Percentiles rank a stretch among this genome's conserved stretches.
These are phyloP conservation scores for Crucibulum laeve DNA, from an alignment of 768 basidiomycete species.

Conservation along the genomic window DNA sequence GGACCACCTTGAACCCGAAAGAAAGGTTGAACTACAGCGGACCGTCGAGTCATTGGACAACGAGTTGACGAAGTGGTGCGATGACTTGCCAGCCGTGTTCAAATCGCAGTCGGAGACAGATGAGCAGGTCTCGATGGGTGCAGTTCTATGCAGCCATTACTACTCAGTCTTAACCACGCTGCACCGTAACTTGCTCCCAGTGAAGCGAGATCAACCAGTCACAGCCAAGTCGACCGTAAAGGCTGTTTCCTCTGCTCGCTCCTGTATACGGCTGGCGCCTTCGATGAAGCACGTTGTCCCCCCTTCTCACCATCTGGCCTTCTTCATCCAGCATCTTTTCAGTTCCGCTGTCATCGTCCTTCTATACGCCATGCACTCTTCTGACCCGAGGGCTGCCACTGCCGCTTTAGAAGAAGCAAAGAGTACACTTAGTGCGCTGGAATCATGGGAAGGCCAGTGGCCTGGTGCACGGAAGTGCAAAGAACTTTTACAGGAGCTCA, in stretches of 20 bases:
- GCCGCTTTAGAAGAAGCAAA: constrained; percentile 82
- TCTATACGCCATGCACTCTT: constrained; percentile 80
- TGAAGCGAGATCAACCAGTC: constrained; percentile 65
- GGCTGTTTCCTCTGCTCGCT: constrained; percentile 80
- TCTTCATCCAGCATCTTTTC: constrained; percentile 88
- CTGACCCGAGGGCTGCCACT: constrained; percentile 58
- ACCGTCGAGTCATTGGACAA: constrained; percentile 76
- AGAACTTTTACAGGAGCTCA: constrained; percentile 68
- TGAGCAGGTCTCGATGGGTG: constrained; percentile 81
- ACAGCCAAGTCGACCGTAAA: constrained; percentile 72
- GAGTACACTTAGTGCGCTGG: constrained; percentile 64
- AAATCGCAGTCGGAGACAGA: constrained; percentile 71
- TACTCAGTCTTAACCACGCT: constrained; percentile 85
- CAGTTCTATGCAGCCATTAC: constrained; percentile 84
- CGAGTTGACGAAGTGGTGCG: constrained; percentile 80
- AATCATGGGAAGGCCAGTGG: constrained; percentile 84
- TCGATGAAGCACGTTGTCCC: constrained; percentile 83
- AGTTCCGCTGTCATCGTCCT: constrained; percentile 85
- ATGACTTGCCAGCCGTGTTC: constrained; percentile 69
- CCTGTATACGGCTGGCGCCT: constrained; percentile 80
- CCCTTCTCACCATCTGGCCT: constrained; percentile 81
- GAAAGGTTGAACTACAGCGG: constrained; percentile 70
- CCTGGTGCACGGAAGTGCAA: constrained; percentile 87
- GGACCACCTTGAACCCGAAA: constrained; percentile 69
- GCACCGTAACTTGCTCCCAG: constrained; percentile 83